phyloP scores from a whole-genome alignment of 768 basidiomycete genomes.

The Mycena metata region DNA sequence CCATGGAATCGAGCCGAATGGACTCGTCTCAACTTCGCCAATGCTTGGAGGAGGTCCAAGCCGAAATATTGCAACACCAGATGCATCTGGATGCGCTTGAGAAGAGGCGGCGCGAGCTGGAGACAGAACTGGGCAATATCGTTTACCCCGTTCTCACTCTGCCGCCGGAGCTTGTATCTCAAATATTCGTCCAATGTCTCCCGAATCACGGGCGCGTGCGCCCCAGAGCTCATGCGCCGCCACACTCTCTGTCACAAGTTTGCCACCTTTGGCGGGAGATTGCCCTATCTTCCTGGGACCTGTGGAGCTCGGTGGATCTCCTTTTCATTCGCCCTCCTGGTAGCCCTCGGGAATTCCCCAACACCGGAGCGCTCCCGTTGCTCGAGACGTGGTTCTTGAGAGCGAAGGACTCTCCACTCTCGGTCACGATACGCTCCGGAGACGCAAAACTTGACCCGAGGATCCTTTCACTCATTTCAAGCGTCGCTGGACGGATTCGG shows the following conservation, averaged over 20 bases:
- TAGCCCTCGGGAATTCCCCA: not conserved
- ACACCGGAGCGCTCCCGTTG: not conserved
- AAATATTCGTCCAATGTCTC: not conserved
- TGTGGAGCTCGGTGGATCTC: not conserved
- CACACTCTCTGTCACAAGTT: slow-evolving; percentile 6
- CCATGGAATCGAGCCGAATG: too few species aligned
- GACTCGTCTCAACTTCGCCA: too few species aligned
- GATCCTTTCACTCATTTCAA: not conserved
- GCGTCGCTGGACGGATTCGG: not conserved
- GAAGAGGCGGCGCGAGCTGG: too few species aligned
- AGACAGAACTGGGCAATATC: too few species aligned
- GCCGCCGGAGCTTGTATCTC: too few species aligned
- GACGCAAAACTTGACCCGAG: not conserved
- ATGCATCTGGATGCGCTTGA: too few species aligned
- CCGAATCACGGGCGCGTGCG: not conserved
- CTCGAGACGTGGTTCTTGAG: slow-evolving; percentile 2
- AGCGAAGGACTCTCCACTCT: not conserved
- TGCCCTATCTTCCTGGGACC: slow-evolving; percentile 1
- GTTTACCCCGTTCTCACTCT: too few species aligned
- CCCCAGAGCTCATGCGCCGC: not conserved
- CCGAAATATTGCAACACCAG: too few species aligned
- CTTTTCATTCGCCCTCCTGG: not conserved
- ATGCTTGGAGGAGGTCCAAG: too few species aligned
- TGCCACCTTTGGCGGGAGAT: slow-evolving; percentile 12
- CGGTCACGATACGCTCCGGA: not conserved